Conservation (phyloP, 2,329 filamentous ascomycete genomes). For the Trichoderma citrinoviride region DNA sequence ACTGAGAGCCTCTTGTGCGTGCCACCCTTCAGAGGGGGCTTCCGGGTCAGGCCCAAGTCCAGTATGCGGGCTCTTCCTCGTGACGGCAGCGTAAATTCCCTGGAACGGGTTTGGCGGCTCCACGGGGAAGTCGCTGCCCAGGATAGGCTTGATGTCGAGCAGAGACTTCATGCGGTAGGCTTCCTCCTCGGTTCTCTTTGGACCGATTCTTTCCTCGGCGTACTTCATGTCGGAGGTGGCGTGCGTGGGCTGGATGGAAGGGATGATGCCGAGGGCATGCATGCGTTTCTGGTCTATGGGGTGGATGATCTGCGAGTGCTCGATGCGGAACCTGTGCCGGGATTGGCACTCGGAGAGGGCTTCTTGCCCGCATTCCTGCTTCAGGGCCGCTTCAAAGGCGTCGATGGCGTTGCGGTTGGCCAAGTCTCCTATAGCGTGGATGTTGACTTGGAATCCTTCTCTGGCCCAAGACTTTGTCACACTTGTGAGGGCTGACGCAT, state of each 20-base stretch:
- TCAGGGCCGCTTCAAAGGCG: conserved; percentile 57
- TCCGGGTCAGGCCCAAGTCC: conserved; percentile 49
- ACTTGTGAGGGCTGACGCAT: conserved; percentile 55
- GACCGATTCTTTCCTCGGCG: conserved; percentile 58
- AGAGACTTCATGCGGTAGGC: conserved; percentile 67
- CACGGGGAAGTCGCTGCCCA: conserved; percentile 71
- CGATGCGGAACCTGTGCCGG: conserved; percentile 62
- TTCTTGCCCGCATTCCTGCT: conserved; percentile 47
- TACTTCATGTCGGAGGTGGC: conserved; percentile 71
- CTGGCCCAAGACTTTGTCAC: conserved; percentile 58
- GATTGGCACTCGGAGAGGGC: conserved; percentile 50
- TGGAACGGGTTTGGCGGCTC: conserved; percentile 66
- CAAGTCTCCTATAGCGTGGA: conserved; percentile 69
- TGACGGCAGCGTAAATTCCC: conserved; percentile 66
- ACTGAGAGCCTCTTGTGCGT: conserved; percentile 56
- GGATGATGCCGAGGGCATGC: conserved; percentile 57
- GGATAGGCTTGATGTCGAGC: conserved; percentile 51
- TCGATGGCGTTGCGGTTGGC: conserved; percentile 65
- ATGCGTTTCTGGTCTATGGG: conserved; percentile 62
- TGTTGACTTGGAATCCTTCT: conserved; percentile 65
- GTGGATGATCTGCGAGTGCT: conserved; percentile 69
- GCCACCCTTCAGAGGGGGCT: conserved; percentile 54
- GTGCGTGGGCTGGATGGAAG: conserved; percentile 69
- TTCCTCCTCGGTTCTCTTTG: conserved; percentile 49
- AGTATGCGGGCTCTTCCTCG: conserved; percentile 58